Evolutionary conservation across 2,329 filamentous ascomycete species (phyloP).

Genomic region (Incumbomyces delicatus): DNA sequence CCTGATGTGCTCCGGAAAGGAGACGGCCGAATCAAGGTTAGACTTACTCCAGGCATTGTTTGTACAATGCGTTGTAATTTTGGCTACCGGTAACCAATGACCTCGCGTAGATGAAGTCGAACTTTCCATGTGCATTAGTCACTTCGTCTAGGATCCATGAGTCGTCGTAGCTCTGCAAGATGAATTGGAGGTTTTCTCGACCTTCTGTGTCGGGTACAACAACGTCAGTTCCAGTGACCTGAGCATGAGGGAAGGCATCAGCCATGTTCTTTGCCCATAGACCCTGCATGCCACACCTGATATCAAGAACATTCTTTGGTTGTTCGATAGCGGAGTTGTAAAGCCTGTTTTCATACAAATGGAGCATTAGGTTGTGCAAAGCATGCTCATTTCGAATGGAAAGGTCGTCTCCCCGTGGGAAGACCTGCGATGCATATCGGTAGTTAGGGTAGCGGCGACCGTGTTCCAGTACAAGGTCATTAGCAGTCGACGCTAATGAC

Average conservation of each 20-base stretch:
- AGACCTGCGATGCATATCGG: conserved; percentile 20
- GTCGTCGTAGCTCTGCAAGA: conserved; percentile 28
- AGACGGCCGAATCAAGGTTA: too few species aligned
- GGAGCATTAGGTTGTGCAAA: conserved; percentile 14
- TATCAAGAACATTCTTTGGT: conserved; percentile 21
- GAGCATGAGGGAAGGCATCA: conserved; percentile 24
- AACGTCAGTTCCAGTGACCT: conserved; percentile 30
- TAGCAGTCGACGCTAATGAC: conserved; percentile 22
- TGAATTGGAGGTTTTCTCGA: conserved; percentile 25
- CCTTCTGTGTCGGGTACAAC: conserved; percentile 23
- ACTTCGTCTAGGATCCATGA: conserved; percentile 26
- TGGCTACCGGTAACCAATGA: conserved; percentile 27
- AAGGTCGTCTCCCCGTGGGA: conserved; percentile 21
- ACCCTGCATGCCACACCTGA: conserved; percentile 25
- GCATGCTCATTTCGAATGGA: conserved; percentile 15
- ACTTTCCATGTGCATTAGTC: conserved; percentile 22
- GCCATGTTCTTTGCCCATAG: conserved; percentile 27
- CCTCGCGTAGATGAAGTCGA: conserved; percentile 37
- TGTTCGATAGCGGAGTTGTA: conserved; percentile 16
- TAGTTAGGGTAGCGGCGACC: conserved; percentile 28
- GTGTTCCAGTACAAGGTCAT: conserved; percentile 26
- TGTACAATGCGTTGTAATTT: conserved; percentile 28
- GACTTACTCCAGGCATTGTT: conserved; percentile 26
- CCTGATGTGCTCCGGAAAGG: background rate
- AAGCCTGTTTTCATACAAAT: conserved; percentile 14